Percentiles rank a stretch among this genome's conserved stretches.
Conservation (phyloP, 2,329 filamentous ascomycete species). For the Dissoconium aciculare region DNA sequence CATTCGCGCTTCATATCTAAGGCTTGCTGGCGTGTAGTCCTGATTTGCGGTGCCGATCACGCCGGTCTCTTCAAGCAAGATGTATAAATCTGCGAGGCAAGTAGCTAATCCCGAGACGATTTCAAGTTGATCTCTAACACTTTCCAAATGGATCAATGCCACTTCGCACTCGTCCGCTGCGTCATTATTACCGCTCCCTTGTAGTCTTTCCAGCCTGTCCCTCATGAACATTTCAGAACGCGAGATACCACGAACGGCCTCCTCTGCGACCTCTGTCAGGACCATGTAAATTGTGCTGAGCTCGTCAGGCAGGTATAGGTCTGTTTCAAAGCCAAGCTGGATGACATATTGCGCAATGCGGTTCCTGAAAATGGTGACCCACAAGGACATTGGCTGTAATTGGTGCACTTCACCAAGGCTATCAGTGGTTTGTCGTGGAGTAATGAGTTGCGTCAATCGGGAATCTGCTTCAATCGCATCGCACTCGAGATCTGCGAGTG, state of each 20-base stretch:
- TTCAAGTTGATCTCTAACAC: not conserved
- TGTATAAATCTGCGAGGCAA: conserved; percentile 43
- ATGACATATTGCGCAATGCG: conserved; percentile 73
- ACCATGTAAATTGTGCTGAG: conserved; percentile 74
- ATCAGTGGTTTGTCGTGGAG: conserved; percentile 1
- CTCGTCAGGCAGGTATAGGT: conserved; percentile 77
- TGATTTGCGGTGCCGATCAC: conserved; percentile 37
- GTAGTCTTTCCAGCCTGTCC: conserved; percentile 1
- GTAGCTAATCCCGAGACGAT: conserved; percentile 14
- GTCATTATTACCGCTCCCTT: not conserved
- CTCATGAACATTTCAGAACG: not conserved
- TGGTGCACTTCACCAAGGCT: conserved; percentile 1
- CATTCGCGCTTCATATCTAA: conserved; percentile 76
- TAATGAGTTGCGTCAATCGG: conserved; percentile 2
- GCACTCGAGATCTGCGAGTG: conserved; percentile 71
- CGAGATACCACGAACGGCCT: not conserved
- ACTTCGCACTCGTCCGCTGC: not conserved
- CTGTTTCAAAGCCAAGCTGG: conserved; percentile 85
- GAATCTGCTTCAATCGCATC: conserved; percentile 39
- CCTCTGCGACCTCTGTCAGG: conserved; percentile 5
- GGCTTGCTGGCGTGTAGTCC: conserved; percentile 51
- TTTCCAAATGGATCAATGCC: not conserved
- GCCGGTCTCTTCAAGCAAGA: conserved; percentile 44
- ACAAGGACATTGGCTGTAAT: conserved; percentile 62
- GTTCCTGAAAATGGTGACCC: conserved; percentile 85